Evolutionary conservation across 768 basidiomycete species (phyloP), one percentile per base, ranked within the genome.

Genomic region (Lentinula aciculospora): DNA sequence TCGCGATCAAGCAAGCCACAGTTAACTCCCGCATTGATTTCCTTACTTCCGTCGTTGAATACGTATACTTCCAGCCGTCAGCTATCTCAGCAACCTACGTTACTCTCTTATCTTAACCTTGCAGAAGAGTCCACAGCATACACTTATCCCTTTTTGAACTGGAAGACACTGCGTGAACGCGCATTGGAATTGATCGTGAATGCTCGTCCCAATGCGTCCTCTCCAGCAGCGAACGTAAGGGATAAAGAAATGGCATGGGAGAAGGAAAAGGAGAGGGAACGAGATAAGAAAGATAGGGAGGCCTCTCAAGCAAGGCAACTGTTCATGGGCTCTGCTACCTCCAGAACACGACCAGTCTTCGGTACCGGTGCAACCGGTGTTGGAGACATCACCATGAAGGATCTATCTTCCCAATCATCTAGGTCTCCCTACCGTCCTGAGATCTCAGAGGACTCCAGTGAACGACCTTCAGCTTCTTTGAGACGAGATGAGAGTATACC

Each of bases 11-110:
- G 54, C 46, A 65, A 62, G 29, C 72, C 72, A 13, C 63, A 66
- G 28, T 61, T 71, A 4, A 72, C 76, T 2, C 63, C 70, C 0
- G 66, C 66, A 0, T 66, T 79, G 31, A 59, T 75, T 21, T 64
- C 68, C 4, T 64, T 70, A 36, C 70, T 79, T 9, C 76, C 78
- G 8, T 56, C 54, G 67, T 25, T 50, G 40, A 39, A 49, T 44
- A 25, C 34, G 32, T 31, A 45, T 47, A 1, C 42, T 19, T 28
- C 28, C 13, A 54, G 8, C 34, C 51, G 29, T 29, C 50, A 47
- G 50, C 17, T 21, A 4, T 27, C 42, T 56, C 54, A 44, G 42
- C 54, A 56, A n/a, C n/a, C 21, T 32, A 46, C 59, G n/a, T 45
- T 62, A 17, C 42, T 45, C 15, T 42, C 58, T 32, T 42, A 60